A percentile compares a stretch with the other conserved stretches of the same genome.
Conservation (phyloP, 2,329 filamentous ascomycete species). For the Alternaria longipes region DNA sequence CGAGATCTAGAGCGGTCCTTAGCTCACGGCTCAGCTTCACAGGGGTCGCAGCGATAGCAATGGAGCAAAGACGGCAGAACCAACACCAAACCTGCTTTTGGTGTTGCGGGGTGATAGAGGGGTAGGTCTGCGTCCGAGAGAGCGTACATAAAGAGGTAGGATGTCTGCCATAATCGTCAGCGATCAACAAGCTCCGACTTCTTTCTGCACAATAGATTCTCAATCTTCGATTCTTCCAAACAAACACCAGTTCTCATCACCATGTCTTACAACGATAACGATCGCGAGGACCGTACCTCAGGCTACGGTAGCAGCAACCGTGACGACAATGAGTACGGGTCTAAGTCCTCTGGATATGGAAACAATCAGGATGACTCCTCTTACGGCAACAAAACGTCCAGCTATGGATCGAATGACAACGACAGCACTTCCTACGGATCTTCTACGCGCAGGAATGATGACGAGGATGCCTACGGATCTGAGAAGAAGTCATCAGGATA, state of each 20-base stretch:
- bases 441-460: background rate
- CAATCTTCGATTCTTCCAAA: background rate
- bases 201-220: background rate
- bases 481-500: conserved; percentile 13
- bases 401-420: conserved; percentile 16
- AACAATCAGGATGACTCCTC: conserved; percentile 18
- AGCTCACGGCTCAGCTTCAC: conserved; percentile 9
- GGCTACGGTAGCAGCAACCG: conserved; percentile 15
- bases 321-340: conserved; percentile 14
- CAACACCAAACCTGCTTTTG: conserved; percentile 9
- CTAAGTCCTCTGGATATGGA: conserved; percentile 15
- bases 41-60: conserved; percentile 6
- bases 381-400: conserved; percentile 7
- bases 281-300: conserved; percentile 10
- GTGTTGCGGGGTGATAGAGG: conserved; percentile 11
- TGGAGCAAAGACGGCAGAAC: background rate
- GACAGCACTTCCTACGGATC: background rate
- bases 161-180: background rate
- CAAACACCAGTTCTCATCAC: background rate
- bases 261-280: conserved; percentile 22
- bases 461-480: conserved; percentile 15
- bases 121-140: background rate
- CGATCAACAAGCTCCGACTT: background rate
- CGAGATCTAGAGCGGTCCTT: conserved; percentile 12
- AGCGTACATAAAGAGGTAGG: conserved; percentile 2